A percentile compares a stretch with the other conserved stretches of the same genome.
These are phyloP conservation scores for Chionographis japonica DNA, from an alignment of 106 monocot genomes.

Conservation along the genomic window DNA sequence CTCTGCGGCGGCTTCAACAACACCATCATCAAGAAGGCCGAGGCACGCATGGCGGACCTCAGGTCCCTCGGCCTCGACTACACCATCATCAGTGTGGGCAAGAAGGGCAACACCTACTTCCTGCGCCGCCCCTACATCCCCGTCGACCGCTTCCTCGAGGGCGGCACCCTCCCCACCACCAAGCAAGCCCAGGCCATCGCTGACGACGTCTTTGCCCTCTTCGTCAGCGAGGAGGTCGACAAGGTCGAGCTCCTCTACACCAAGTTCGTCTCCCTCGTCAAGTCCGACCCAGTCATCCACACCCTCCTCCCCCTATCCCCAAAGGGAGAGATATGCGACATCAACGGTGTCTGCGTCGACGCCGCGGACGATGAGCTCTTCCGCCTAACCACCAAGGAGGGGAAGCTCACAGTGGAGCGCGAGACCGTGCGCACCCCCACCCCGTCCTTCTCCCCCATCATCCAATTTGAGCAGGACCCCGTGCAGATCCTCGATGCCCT, in stretches of 20 bases:
- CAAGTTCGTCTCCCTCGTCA: constrained; percentile 87
- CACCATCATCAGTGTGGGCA: constrained; percentile 78
- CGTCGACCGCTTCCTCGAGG: constrained; percentile 69
- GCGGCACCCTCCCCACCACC: constrained; percentile 62
- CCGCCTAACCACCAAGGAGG: constrained; percentile 86
- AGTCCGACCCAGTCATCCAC: constrained; percentile 89
- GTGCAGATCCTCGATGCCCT: constrained; percentile 91
- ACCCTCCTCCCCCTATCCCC: constrained; percentile 93
- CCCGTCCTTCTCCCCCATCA: constrained; percentile 64
- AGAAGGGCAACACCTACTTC: constrained; percentile 85
- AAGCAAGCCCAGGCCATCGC: constrained; percentile 91
- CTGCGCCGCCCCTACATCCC: constrained; percentile 75
- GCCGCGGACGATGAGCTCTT: constrained; percentile 96
- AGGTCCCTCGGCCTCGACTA: constrained; percentile 51
- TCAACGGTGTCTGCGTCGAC: constrained; percentile 90
- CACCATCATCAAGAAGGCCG: constrained; percentile 74
- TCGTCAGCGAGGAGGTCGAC: constrained; percentile 83
- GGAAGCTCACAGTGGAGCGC: constrained; percentile 79
- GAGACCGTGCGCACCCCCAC: constrained; percentile 60
- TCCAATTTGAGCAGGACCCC: constrained; percentile 97
- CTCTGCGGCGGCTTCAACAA: constrained; percentile 93
- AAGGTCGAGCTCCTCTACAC: constrained; percentile 97
- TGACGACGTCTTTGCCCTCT: constrained; percentile 90
- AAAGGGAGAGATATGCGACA: constrained; percentile 88
- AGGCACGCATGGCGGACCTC: constrained; percentile 60